Evolutionary conservation across 2,329 filamentous ascomycete species (phyloP).

Genomic region (Verticillium nonalfalfae): DNA sequence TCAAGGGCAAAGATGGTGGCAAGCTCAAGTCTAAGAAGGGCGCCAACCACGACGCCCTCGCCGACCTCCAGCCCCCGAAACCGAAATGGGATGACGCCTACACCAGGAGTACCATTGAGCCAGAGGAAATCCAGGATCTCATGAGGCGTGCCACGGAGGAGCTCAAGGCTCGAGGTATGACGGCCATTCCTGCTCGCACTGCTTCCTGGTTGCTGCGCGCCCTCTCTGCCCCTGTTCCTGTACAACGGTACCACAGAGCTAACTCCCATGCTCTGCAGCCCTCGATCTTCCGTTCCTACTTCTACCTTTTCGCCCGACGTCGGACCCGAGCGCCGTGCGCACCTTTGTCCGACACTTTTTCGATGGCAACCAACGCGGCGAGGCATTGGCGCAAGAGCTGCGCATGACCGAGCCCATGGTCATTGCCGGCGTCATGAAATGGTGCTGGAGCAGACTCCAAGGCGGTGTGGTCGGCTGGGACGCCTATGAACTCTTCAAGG

Average conservation of each 20-base stretch:
- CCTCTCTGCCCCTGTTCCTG: background rate
- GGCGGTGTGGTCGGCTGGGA: constrained; percentile 96
- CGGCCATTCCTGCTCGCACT: constrained; percentile 13
- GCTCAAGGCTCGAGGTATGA: constrained; percentile 87
- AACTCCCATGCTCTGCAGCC: constrained; percentile 39
- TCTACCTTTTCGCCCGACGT: constrained; percentile 87
- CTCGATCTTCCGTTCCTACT: constrained; percentile 90
- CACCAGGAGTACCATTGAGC: constrained; percentile 72
- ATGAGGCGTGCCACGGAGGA: constrained; percentile 80
- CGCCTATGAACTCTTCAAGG: constrained; percentile 90
- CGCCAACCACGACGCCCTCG: constrained; percentile 40
- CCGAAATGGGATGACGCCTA: constrained; percentile 86
- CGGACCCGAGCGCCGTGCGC: constrained; percentile 84
- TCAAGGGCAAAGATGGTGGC: constrained; percentile 70
- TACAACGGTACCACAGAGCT: background rate
- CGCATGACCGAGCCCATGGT: constrained; percentile 93
- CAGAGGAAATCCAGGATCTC: constrained; percentile 87
- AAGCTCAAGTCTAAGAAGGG: constrained; percentile 61
- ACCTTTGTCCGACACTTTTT: constrained; percentile 94
- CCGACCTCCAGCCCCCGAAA: constrained; percentile 54
- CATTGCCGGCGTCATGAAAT: constrained; percentile 89
- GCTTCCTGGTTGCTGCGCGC: background rate
- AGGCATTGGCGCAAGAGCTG: constrained; percentile 74
- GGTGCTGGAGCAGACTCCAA: constrained; percentile 92
- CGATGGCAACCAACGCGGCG: constrained; percentile 61